Conservation (phyloP, 176 grass and related monocot species). For the Musa beccarii region DNA sequence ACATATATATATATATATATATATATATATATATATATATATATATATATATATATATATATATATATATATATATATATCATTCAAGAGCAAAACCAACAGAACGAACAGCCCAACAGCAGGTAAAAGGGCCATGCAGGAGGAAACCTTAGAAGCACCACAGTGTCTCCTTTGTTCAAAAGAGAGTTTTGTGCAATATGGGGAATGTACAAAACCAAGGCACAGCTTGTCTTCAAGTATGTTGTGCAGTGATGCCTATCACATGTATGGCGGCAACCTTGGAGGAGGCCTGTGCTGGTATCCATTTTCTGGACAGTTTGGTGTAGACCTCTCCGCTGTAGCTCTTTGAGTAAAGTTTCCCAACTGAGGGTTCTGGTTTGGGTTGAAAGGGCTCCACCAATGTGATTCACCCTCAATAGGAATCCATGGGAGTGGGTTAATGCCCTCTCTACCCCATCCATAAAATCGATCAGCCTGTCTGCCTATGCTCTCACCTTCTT, state of each 20-base stretch:
- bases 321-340: constrained; percentile 33
- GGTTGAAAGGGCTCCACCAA: constrained; percentile 70
- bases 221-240: not conserved
- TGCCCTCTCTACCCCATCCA: constrained; percentile 43
- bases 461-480: constrained; percentile 43
- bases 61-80: not conserved
- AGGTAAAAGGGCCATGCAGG: not conserved
- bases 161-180: not conserved
- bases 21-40: too few relatives aligned
- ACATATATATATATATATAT: too few relatives aligned
- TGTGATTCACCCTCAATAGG: constrained; percentile 50
- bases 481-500: constrained; percentile 38
- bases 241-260: not conserved
- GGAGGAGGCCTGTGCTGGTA: constrained; percentile 42
- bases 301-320: constrained; percentile 37
- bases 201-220: constrained; percentile 5
- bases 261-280: constrained; percentile 59
- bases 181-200: constrained; percentile 8
- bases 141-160: constrained; percentile 2
- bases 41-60: too few relatives aligned
- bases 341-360: constrained; percentile 43
- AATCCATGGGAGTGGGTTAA: constrained; percentile 27
- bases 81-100: constrained; percentile 11
- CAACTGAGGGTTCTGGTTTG: constrained; percentile 46
- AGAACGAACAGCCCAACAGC: constrained; percentile 3